Evolutionary conservation across 2,329 filamentous ascomycete genomes (phyloP), one percentile per base, ranked within the genome.

Genomic region (Pseudomassariella vexata): DNA sequence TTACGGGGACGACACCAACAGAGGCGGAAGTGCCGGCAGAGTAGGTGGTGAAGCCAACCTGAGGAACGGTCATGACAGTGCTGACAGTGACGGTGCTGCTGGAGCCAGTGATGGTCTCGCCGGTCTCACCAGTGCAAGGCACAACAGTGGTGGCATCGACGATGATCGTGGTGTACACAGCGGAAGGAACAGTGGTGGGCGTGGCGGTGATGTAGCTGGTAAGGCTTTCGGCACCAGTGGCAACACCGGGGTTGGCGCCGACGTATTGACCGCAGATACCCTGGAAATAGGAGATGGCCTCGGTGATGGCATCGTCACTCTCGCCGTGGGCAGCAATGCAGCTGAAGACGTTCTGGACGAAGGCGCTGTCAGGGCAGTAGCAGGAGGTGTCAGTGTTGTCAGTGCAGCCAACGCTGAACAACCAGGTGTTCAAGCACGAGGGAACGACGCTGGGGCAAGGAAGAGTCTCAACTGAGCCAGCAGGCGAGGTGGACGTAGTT

Each of bases 361-460:
- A 90, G 34, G 76, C 65, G 39, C 71, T 59, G 54, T 82, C 74
- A 47, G 85, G 83, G 78, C 90, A 96, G 81, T 85, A 95, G 77
- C 90, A 96, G 45, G 65, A 62, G 38, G 71, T 63, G 53, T 95
- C 86, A 25, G 82, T 81, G 79, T 95, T 95, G 65, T 85, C 79
- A 49, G 72, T 71, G 76, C 90, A 96, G 54, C 74, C 66, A 30
- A 83, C 74, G 39, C 70, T 63, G 56, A 76, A 74, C 51, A 94
- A 63, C 85, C 87, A 95, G 50, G 88, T 94, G 75, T 90, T 92
- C 63, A 96, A 67, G 70, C 90, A 96, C 54, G 78, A 78, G 42
- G 90, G 89, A 30, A 95, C 81, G 28, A 89, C 74, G 17, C 68
- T 63, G 36, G 88, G 87, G 63, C 78, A 76, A 36, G 68, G 63